These are phyloP conservation scores for Fomitopsis pulvina DNA, from an alignment of 768 basidiomycete genomes.

Conservation along the genomic window DNA sequence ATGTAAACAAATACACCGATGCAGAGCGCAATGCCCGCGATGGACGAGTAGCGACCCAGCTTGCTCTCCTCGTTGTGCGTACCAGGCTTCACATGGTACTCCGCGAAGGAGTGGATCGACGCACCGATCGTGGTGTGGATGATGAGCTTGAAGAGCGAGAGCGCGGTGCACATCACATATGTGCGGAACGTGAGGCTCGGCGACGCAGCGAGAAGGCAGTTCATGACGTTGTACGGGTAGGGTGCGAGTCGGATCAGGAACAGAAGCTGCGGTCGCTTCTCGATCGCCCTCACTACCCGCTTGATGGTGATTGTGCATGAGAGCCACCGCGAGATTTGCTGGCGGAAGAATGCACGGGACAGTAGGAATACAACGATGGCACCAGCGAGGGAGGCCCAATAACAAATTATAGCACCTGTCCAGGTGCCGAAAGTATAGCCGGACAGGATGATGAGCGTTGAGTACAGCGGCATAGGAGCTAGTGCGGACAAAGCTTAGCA, in stretches of 20 bases:
- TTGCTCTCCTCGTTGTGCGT: conserved; percentile 36
- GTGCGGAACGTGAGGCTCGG: conserved; percentile 73
- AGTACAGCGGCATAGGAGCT: conserved; percentile 91
- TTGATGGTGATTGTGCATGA: conserved; percentile 63
- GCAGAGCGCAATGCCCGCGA: conserved; percentile 64
- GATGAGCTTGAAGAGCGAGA: conserved; percentile 85
- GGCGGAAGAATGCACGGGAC: conserved; percentile 68
- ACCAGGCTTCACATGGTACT: conserved; percentile 38
- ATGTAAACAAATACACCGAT: conserved; percentile 75
- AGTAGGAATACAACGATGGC: conserved; percentile 79
- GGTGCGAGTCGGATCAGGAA: conserved; percentile 92
- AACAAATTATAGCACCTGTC: conserved; percentile 82
- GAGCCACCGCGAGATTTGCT: conserved; percentile 66
- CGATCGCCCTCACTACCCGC: conserved; percentile 81
- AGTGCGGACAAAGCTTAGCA: too few relatives aligned
- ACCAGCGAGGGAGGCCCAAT: conserved; percentile 78
- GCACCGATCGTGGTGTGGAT: conserved; percentile 86
- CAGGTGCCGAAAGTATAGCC: conserved; percentile 87
- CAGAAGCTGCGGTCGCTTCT: conserved; percentile 79
- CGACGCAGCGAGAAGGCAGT: conserved; percentile 86
- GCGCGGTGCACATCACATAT: conserved; percentile 73
- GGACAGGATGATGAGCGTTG: conserved; percentile 85
- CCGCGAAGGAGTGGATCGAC: conserved; percentile 79
- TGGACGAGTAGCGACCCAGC: conserved; percentile 56
- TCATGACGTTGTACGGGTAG: conserved; percentile 93